Percentiles rank a stretch among this genome's conserved stretches.
These are phyloP conservation scores for Isabelozyma rhagii DNA, from an alignment of 805 yeast genomes.

Conservation along the genomic window DNA sequence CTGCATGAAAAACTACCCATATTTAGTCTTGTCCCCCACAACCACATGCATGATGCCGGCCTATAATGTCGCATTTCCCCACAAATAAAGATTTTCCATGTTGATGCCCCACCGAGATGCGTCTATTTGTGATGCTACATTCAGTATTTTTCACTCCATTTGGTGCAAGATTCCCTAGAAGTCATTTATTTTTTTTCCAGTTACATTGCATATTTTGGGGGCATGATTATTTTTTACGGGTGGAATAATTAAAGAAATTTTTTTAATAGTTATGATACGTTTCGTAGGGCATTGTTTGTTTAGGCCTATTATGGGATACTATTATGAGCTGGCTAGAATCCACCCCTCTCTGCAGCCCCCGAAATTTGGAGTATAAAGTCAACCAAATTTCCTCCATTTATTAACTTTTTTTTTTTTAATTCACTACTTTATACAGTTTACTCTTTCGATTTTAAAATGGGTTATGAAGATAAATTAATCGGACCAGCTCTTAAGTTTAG, in stretches of 20 bases:
- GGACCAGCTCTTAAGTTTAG: constrained; percentile 35
- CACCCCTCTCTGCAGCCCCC: too few relatives aligned
- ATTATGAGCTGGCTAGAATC: too few relatives aligned
- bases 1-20: neutral
- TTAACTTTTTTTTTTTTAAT: neutral
- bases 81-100: neutral
- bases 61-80: neutral
- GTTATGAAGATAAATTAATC: constrained; percentile 30
- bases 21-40: neutral
- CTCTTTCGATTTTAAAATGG: constrained; percentile 16
- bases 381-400: neutral
- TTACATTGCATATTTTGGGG: neutral
- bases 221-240: neutral
- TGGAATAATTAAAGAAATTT: neutral
- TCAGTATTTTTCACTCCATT: neutral
- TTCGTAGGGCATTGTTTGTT: neutral
- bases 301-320: too few relatives aligned
- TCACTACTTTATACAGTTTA: neutral
- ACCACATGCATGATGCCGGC: neutral
- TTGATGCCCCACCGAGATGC: neutral
- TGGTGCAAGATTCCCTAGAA: neutral
- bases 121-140: neutral
- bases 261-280: neutral
- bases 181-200: neutral
- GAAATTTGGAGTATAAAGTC: neutral